Base-by-base conservation (phyloP, 192 early-diverging fungal species). In the Fimicolochytrium jonesii region DNA sequence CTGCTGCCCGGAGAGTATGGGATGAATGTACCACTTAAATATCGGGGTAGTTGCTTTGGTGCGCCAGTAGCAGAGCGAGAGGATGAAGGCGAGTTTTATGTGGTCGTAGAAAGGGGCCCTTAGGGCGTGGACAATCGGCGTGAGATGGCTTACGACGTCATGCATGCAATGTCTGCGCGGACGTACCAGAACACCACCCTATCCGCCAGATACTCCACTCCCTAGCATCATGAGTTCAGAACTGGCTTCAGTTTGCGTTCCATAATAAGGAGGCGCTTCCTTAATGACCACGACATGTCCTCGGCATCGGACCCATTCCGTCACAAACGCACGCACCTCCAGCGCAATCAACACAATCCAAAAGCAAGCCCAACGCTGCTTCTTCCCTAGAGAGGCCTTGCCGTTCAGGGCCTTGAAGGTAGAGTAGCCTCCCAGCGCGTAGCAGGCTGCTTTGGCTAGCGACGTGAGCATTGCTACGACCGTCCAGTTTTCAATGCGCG, bases 41-140 rank as follows among this genome's bases (percentile, higher is more conserved):
- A 64, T 49, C 22, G 62, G 62, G n/a, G 52, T 64, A 6, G 62
- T 64, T 4, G 62, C 52, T 44, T 34, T 36, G 34, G 62, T 64
- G n/a, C 22, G 50, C 34, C 35, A 28, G 42, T 55, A 64, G 43
- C 62, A 64, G 26, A 64, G 44, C 9, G 10, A n/a, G 1, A 64
- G 35, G 20, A 64, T 29, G 29, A 64, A 15, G 4, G 34, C 31
- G 13, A 64, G 44, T 30, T 64, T 64, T 4, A 35, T 36, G 32
- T 64, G 53, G 49, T 64, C 42, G 37, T 64, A 64, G 39, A 64
- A 64, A 15, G 62, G 62, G 6, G 55, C 28, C 62, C 62, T 64
- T 15, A 42, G 1, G 41, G 20, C 15, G 15, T 0, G 41, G 20
- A 42, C 15, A 18, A 15, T 42, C 41, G 20, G 20, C 41, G 41